A percentile compares a stretch with the other conserved stretches of the same genome.
phyloP scores from a whole-genome alignment of 306 rosid species.

The Ammopiptanthus mongolicus region DNA sequence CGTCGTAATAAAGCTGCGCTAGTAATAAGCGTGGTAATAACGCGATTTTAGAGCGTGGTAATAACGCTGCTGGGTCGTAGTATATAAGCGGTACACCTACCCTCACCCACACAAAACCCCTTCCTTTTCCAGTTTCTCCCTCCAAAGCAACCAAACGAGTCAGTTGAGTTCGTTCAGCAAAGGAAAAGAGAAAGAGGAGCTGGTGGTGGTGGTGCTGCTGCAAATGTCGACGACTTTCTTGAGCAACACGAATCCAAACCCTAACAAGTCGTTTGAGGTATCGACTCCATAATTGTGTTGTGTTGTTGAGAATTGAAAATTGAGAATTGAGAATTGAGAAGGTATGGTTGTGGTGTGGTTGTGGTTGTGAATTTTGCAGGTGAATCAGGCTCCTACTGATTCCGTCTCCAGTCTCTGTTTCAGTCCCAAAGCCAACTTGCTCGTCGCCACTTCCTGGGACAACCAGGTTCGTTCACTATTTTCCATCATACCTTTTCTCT shows the following conservation, averaged over 20 bases:
- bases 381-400: constrained; percentile 78
- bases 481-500: no score
- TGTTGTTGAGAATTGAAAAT: no score
- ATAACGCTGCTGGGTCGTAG: constrained; percentile 21
- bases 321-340: no score
- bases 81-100: not conserved
- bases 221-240: constrained; percentile 17
- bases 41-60: constrained; percentile 25
- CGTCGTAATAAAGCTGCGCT: constrained; percentile 18
- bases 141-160: no score
- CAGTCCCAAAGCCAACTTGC: constrained; percentile 78
- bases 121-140: no score
- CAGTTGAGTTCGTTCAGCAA: no score
- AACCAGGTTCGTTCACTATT: constrained; percentile 74
- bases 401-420: constrained; percentile 84
- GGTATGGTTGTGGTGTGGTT: no score
- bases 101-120: not conserved
- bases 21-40: constrained; percentile 15
- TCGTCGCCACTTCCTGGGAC: constrained; percentile 94
- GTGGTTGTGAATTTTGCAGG: constrained; percentile 44
- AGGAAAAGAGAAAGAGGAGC: no score
- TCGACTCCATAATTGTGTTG: not conserved
- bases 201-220: no score
- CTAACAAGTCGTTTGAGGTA: constrained; percentile 73
- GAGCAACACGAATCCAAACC: constrained; percentile 37